A percentile compares a stretch with the other conserved stretches of the same genome.
These are phyloP conservation scores for Nemania serpens DNA, from an alignment of 2,329 filamentous ascomycete genomes.

Conservation along the genomic window DNA sequence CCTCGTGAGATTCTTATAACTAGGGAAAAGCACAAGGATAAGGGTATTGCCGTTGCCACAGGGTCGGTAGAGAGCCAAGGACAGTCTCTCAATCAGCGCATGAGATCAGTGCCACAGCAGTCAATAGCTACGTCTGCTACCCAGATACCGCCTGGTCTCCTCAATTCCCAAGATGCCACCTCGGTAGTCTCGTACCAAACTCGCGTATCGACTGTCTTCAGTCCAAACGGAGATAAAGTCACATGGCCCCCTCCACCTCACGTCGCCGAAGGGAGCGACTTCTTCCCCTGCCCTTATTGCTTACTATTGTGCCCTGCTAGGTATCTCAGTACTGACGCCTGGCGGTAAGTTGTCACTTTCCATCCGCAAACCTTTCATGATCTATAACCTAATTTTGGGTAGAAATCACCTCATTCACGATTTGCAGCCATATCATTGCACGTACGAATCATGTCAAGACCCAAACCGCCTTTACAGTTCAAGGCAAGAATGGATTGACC, in stretches of 20 bases:
- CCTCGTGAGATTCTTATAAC: too few species aligned
- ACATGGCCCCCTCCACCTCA: background rate
- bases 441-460: conserved; percentile 26
- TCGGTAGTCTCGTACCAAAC: background rate
- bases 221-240: background rate
- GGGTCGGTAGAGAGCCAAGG: too few species aligned
- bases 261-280: background rate
- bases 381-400: background rate
- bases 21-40: too few species aligned
- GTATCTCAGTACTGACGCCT: background rate
- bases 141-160: background rate
- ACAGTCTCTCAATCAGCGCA: too few species aligned
- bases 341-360: background rate
- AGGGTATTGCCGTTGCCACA: too few species aligned
- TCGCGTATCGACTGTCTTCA: background rate
- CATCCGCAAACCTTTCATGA: too few species aligned
- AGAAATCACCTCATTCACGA: conserved; percentile 24
- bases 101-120: background rate
- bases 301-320: background rate
- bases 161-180: background rate
- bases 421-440: conserved; percentile 30
- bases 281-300: background rate
- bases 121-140: background rate
- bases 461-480: conserved; percentile 23
- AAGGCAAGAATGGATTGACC: conserved; percentile 24